These are phyloP conservation scores for Penicillium canariense DNA, from an alignment of 495 filamentous ascomycete species.

Conservation along the genomic window DNA sequence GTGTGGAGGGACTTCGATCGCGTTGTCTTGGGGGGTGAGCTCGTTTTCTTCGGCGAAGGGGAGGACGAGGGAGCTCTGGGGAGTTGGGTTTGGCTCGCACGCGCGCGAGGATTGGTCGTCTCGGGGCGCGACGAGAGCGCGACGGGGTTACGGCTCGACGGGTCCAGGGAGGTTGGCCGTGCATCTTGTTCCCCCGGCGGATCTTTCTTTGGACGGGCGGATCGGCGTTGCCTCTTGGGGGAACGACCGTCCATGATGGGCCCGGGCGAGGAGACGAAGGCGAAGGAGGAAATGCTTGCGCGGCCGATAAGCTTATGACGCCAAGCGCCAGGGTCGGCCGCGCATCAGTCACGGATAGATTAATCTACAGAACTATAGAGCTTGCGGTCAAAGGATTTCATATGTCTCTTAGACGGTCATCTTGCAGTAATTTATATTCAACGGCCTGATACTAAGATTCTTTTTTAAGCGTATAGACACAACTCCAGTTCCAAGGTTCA, in stretches of 20 bases:
- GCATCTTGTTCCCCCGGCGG: background rate
- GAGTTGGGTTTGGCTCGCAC: constrained; percentile 4
- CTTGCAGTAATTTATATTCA: background rate
- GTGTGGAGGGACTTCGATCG: constrained; percentile 23
- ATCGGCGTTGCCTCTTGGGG: constrained; percentile 46
- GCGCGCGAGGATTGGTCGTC: constrained; percentile 6
- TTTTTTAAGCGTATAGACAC: background rate
- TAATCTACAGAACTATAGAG: background rate
- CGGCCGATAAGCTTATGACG: constrained; percentile 19
- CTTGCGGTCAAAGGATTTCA: background rate
- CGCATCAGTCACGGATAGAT: background rate
- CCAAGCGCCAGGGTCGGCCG: constrained; percentile 5
- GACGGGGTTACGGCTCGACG: constrained; percentile 5
- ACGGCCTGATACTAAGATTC: background rate
- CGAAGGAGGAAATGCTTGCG: constrained; percentile 13
- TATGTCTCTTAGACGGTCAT: background rate
- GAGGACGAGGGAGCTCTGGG: constrained; percentile 18
- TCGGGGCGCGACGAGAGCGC: constrained; percentile 16
- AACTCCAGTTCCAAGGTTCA: constrained; percentile 2
- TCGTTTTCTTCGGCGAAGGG: constrained; percentile 19
- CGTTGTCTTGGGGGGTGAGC: constrained; percentile 5
- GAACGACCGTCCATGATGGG: constrained; percentile 47
- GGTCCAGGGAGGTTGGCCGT: background rate
- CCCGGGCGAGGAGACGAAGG: background rate
- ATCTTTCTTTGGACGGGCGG: background rate